Conservation (phyloP, 2,329 filamentous ascomycete genomes). For the Fusarium aywerte region DNA sequence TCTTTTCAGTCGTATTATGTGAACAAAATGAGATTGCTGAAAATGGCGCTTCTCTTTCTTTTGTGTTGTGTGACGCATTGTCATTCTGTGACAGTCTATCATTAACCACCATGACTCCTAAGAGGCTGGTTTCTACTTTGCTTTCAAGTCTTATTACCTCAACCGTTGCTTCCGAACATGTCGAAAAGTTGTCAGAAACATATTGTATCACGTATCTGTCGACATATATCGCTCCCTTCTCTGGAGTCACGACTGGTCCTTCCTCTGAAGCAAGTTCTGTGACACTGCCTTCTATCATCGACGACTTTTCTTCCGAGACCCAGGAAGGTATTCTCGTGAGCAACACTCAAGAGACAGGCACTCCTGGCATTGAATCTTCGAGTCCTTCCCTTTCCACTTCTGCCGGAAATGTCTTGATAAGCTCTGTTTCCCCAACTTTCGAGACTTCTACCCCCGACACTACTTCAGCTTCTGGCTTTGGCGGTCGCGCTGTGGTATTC, state of each 20-base stretch:
- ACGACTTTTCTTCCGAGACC: neutral
- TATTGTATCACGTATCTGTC: conserved; percentile 7
- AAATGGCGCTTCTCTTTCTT: neutral
- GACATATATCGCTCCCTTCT: neutral
- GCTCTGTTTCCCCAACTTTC: neutral
- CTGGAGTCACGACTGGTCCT: too few species aligned
- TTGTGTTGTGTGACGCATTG: neutral
- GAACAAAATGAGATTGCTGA: neutral
- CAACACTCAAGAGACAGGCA: neutral
- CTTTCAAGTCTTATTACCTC: neutral
- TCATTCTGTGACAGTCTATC: neutral
- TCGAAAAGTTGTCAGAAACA: neutral
- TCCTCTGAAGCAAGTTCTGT: neutral
- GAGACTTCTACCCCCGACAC: neutral
- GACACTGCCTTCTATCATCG: neutral
- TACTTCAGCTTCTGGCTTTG: neutral
- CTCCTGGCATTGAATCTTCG: neutral
- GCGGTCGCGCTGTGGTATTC: neutral
- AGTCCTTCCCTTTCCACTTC: neutral
- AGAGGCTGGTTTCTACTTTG: neutral
- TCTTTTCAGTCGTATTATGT: neutral
- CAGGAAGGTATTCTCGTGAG: neutral
- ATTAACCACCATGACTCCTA: neutral
- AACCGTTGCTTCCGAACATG: neutral
- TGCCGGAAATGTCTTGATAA: neutral